phyloP scores from a whole-genome alignment of 2,329 filamentous ascomycete genomes.

The Sclerotinia subarctica region DNA sequence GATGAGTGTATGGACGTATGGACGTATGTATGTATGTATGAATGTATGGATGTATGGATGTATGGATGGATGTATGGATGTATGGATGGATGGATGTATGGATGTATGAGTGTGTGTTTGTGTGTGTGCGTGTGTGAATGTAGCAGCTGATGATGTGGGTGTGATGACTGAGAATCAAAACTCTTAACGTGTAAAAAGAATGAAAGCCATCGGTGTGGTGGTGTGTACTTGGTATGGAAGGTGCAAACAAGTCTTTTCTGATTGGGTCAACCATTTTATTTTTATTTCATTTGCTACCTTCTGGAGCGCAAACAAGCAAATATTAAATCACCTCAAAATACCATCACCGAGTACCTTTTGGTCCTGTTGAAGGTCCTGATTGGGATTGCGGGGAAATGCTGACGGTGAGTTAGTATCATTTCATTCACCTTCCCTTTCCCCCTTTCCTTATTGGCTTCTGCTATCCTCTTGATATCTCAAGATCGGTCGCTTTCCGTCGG shows the following conservation, averaged over 20 bases:
- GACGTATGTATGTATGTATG: neutral
- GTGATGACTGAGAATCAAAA: neutral
- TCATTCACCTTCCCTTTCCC: neutral
- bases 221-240: neutral
- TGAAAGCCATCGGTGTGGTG: neutral
- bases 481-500: neutral
- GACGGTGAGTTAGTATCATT: neutral
- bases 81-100: no score
- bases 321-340: neutral
- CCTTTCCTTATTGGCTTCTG: neutral
- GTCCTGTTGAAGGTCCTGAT: neutral
- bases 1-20: no score
- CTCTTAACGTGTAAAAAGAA: neutral
- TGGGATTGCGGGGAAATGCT: slow-evolving; percentile 1
- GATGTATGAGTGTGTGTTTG: no score
- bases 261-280: neutral
- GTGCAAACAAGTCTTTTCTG: neutral
- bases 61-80: no score
- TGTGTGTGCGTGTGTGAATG: neutral
- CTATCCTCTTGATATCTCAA: neutral
- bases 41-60: no score
- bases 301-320: neutral
- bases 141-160: neutral
- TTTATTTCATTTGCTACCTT: neutral
- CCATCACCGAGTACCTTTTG: neutral